These are phyloP conservation scores for Lactifluus rugatus DNA, from an alignment of 768 basidiomycete genomes.

Conservation along the genomic window DNA sequence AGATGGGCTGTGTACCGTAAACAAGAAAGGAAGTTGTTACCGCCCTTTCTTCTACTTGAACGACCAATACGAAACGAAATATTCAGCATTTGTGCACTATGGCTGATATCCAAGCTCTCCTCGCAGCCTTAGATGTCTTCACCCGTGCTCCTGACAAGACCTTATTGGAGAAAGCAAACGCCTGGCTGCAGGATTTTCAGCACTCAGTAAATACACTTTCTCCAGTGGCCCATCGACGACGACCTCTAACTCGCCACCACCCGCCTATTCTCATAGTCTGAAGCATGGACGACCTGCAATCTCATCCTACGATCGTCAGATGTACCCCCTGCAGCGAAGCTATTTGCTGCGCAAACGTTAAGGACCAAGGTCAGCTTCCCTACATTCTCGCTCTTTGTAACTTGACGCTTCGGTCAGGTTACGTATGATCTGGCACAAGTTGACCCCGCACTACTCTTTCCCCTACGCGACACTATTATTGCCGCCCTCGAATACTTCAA, in stretches of 20 bases:
- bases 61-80: background rate
- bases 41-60: background rate
- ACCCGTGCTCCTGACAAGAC: slow-evolving; percentile 71
- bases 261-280: slow-evolving; percentile 66
- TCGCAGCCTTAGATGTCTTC: slow-evolving; percentile 75
- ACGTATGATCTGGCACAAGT: slow-evolving; percentile 93
- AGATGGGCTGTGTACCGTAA: slow-evolving; percentile 1
- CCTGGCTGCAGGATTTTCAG: slow-evolving; percentile 97
- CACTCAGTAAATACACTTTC: slow-evolving; percentile 91
- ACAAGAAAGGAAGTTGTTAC: background rate
- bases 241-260: slow-evolving; percentile 58
- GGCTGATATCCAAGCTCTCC: slow-evolving; percentile 60
- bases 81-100: slow-evolving; percentile 30
- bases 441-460: slow-evolving; percentile 53
- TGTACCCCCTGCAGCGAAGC: slow-evolving; percentile 66
- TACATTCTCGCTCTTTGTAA: background rate
- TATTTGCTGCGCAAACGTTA: slow-evolving; percentile 96
- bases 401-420: slow-evolving; percentile 47
- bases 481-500: slow-evolving; percentile 64
- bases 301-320: slow-evolving; percentile 76
- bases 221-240: slow-evolving; percentile 46
- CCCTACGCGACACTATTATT: slow-evolving; percentile 83
- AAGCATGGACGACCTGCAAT: slow-evolving; percentile 96
- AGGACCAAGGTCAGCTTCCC: slow-evolving; percentile 67
- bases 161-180: slow-evolving; percentile 79